Percentiles rank a stretch among this genome's conserved stretches.
Conservation (phyloP, 108 stramenopile species). For the Cyclostephanos tholiformis region DNA sequence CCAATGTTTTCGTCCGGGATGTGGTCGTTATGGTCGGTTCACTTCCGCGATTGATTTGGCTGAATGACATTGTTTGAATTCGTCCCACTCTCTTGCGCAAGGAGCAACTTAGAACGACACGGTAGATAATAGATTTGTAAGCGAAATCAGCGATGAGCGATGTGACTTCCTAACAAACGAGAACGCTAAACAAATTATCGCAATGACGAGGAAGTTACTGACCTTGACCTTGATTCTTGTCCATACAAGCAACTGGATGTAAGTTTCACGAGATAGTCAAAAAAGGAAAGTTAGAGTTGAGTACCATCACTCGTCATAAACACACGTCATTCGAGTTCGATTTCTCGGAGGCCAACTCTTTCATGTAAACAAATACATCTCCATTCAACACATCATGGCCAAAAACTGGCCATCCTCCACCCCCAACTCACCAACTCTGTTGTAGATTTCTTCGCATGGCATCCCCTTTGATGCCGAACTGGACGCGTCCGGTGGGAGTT, state of each 20-base stretch:
- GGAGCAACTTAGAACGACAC: constrained; percentile 17
- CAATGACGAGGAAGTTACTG: background rate
- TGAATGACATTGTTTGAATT: constrained; percentile 43
- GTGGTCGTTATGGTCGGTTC: too few species aligned
- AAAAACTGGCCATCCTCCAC: background rate
- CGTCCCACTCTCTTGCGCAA: constrained; percentile 35
- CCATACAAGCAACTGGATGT: constrained; percentile 23
- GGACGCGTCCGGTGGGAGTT: constrained; percentile 29
- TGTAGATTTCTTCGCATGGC: constrained; percentile 28
- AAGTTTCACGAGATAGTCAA: background rate
- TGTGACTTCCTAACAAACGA: too few species aligned
- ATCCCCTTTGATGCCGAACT: constrained; percentile 40
- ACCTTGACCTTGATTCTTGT: constrained; percentile 29
- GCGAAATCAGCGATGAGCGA: too few species aligned
- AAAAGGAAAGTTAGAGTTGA: background rate
- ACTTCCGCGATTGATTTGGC: constrained; percentile 1
- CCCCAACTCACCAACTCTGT: constrained; percentile 13
- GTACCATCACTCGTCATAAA: background rate
- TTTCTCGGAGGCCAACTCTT: too few species aligned
- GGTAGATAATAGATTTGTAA: background rate
- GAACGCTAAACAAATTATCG: background rate
- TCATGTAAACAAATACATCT: background rate
- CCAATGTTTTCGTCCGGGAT: too few species aligned
- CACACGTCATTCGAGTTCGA: too few species aligned
- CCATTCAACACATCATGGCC: background rate